Conservation (phyloP, 106 monocot genomes). For the Dendrobium chrysotoxum region DNA sequence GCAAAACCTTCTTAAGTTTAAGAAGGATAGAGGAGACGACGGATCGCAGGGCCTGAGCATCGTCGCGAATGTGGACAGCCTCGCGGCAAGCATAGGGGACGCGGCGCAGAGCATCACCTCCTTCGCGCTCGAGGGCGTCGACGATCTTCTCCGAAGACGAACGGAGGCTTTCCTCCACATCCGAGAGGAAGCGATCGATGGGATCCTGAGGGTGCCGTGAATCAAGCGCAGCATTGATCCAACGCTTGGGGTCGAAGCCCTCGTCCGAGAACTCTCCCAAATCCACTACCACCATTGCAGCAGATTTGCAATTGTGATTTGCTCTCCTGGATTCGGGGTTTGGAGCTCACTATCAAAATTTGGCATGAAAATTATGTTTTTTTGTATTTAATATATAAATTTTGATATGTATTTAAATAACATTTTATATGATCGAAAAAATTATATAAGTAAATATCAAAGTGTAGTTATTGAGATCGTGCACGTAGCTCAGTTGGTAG, state of each 20-base stretch:
- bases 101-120: slow-evolving; percentile 73
- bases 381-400: too few species aligned
- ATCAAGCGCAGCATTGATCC: slow-evolving; percentile 93
- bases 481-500: too few species aligned
- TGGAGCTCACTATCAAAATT: not conserved
- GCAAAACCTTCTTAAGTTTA: slow-evolving; percentile 61
- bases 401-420: too few species aligned
- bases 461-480: too few species aligned
- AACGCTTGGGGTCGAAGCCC: slow-evolving; percentile 83
- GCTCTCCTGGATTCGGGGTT: not conserved
- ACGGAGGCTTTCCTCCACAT: slow-evolving; percentile 86
- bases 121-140: slow-evolving; percentile 71
- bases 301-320: not conserved
- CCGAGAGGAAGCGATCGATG: slow-evolving; percentile 67
- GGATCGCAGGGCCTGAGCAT: slow-evolving; percentile 73
- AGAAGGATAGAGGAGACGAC: slow-evolving; percentile 57
- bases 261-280: slow-evolving; percentile 75
- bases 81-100: slow-evolving; percentile 82
- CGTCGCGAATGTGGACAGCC: slow-evolving; percentile 78
- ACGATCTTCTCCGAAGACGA: slow-evolving; percentile 73
- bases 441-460: too few species aligned
- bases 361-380: too few species aligned
- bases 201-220: slow-evolving; percentile 74
- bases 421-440: too few species aligned
- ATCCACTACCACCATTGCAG: slow-evolving; percentile 91